Conservation (phyloP, 805 yeast genomes). For the Nakazawaea anatomiae region DNA sequence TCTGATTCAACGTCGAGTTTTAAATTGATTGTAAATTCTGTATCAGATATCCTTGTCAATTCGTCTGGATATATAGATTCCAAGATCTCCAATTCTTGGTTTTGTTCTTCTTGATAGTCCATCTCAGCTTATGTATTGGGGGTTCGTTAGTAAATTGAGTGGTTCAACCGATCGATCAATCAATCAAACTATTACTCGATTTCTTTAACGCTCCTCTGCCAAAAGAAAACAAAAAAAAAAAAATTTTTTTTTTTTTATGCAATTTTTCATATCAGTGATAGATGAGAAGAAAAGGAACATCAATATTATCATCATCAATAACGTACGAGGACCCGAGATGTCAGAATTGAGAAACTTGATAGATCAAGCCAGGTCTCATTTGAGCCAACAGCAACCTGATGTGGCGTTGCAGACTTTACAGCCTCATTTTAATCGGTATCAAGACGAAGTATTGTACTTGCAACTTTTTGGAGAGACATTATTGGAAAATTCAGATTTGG, state of each 20-base stretch:
- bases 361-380: conserved; percentile 34
- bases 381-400: conserved; percentile 45
- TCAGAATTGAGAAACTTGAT: conserved; percentile 15
- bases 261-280: too few species aligned
- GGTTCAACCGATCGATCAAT: too few species aligned
- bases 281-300: too few species aligned
- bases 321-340: not conserved
- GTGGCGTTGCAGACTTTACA: conserved; percentile 44
- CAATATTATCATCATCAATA: not conserved
- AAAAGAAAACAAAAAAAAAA: not conserved
- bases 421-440: conserved; percentile 28
- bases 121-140: conserved; percentile 24
- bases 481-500: conserved; percentile 75
- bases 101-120: conserved; percentile 81
- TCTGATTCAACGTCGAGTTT: conserved; percentile 63
- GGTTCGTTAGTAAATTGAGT: too few species aligned
- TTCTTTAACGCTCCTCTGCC: not conserved
- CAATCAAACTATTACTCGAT: not conserved
- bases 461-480: conserved; percentile 70
- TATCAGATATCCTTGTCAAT: conserved; percentile 38
- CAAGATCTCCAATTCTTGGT: conserved; percentile 84
- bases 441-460: conserved; percentile 37
- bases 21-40: conserved; percentile 52
- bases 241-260: not conserved
- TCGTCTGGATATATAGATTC: conserved; percentile 95